Base-by-base conservation (phyloP, 1,284 basidiomycete species). In the Somion occarium region DNA sequence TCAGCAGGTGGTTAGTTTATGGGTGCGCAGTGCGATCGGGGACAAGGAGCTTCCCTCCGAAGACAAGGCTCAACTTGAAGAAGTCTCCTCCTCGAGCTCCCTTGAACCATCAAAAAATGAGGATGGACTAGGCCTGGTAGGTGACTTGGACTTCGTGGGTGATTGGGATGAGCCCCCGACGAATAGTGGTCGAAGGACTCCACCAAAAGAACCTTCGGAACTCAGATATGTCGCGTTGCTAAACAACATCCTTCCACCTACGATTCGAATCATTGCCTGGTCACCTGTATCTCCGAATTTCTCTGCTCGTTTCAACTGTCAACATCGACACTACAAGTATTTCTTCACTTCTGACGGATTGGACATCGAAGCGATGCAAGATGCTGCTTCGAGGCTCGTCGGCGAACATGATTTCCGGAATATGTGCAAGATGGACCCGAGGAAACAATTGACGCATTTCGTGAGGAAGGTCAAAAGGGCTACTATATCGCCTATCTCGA, bases 321-420 rank as follows among this genome's bases (percentile, higher is more conserved):
- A 72, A 51, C 85, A 82, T 62, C 76, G 96, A 30, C 96, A 99
- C 67, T 99, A 99, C 83, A 98, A 98, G 67, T 99, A 99, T 71
- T 96, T 98, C 67, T 99, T 98, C 74, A 75, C 78, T 34, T 67
- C 79, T 0, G 64, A 76, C 15, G 70, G 73, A 12, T 80, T 97
- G 50, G 82, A 94, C 66, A 67, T 95, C 26, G 61, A 70, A 1
- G 77, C 76, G 26, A 99, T 99, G 95, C 76, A 78, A 53, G 75
- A 82, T 38, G 95, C 84, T 0, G 91, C 93, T 0, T 55, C 71
- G 1, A 70, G 79, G 1, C 74, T 99, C 27, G 65, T 94, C 11
- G 97, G 96, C 41, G 86, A 91, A 57, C 93, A 98, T 71, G 97
- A 99, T 70, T 98, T 98, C 64, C 82, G 95, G 4, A 98, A 99